Percentiles rank a stretch among this genome's conserved stretches.
phyloP scores from a whole-genome alignment of 352 stramenopile genomes.

The Globisporangium apiculatum region DNA sequence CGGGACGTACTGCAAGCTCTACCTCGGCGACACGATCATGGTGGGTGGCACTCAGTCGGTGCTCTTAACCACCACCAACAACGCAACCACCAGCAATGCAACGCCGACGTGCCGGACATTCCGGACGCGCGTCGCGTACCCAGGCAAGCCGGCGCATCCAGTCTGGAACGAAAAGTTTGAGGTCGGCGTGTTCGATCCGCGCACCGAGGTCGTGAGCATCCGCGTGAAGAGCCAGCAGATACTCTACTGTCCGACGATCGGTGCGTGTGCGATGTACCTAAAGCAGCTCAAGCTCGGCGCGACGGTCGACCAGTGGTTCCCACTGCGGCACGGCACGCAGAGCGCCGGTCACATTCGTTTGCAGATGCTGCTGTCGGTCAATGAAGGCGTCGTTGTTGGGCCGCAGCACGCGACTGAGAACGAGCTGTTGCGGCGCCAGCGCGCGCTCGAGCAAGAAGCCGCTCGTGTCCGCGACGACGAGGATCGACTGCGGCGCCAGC shows the following conservation, averaged over 20 bases:
- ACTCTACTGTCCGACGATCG: conserved; percentile 56
- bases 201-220: conserved; percentile 51
- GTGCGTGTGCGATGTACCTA: conserved; percentile 47
- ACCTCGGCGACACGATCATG: conserved; percentile 47
- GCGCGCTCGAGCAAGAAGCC: conserved; percentile 5
- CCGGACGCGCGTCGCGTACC: conserved; percentile 47
- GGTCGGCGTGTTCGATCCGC: conserved; percentile 35
- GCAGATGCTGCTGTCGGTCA: conserved; percentile 39
- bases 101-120: conserved; percentile 35
- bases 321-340: conserved; percentile 39
- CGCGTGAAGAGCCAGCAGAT: conserved; percentile 67
- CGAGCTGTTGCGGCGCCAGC: not conserved
- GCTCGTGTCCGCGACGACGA: conserved; percentile 2
- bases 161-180: conserved; percentile 80
- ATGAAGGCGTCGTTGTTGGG: not conserved
- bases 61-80: conserved; percentile 9
- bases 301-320: conserved; percentile 51
- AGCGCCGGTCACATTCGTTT: conserved; percentile 37
- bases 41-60: conserved; percentile 23
- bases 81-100: conserved; percentile 7
- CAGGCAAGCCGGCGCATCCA: conserved; percentile 22
- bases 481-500: not conserved
- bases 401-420: conserved; percentile 13
- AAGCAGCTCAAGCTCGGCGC: conserved; percentile 36
- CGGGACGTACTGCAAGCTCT: conserved; percentile 65